Conservation (phyloP, 371 early-diverging fungal species). For the Rhizopus arrhizus region DNA sequence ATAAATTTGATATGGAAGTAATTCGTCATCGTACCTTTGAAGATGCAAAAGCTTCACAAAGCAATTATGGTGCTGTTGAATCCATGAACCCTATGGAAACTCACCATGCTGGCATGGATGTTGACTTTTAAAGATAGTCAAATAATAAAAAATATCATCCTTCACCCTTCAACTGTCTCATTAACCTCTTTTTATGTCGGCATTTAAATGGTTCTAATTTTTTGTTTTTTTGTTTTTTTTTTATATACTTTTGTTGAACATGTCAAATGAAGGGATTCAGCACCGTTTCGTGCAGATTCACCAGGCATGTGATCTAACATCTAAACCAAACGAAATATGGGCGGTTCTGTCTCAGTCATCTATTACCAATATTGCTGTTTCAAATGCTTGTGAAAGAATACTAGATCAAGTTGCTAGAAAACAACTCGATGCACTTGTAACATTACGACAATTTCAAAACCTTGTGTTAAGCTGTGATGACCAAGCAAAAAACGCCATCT, state of each 20-base stretch:
- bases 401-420: slow-evolving; percentile 14
- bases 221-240: slow-evolving; percentile 1
- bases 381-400: slow-evolving; percentile 42
- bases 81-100: slow-evolving; percentile 34
- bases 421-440: slow-evolving; percentile 8
- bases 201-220: neutral
- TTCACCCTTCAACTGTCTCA: neutral
- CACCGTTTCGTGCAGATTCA: slow-evolving; percentile 49
- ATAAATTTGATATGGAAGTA: slow-evolving; percentile 77
- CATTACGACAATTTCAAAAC: slow-evolving; percentile 34
- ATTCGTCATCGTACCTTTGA: slow-evolving; percentile 53
- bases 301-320: slow-evolving; percentile 17
- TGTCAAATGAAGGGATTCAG: slow-evolving; percentile 18
- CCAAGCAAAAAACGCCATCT: slow-evolving; percentile 22
- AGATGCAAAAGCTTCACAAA: slow-evolving; percentile 44
- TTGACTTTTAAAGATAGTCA: slow-evolving; percentile 46
- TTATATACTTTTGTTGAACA: neutral
- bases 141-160: neutral
- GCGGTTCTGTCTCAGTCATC: slow-evolving; percentile 22
- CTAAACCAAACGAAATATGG: slow-evolving; percentile 26
- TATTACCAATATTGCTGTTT: slow-evolving; percentile 31
- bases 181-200: neutral
- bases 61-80: slow-evolving; percentile 34
- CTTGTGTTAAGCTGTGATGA: slow-evolving; percentile 26
- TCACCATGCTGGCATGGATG: slow-evolving; percentile 54